These are phyloP conservation scores for Cladorrhinum samala DNA, from an alignment of 495 filamentous ascomycete species.

Conservation along the genomic window DNA sequence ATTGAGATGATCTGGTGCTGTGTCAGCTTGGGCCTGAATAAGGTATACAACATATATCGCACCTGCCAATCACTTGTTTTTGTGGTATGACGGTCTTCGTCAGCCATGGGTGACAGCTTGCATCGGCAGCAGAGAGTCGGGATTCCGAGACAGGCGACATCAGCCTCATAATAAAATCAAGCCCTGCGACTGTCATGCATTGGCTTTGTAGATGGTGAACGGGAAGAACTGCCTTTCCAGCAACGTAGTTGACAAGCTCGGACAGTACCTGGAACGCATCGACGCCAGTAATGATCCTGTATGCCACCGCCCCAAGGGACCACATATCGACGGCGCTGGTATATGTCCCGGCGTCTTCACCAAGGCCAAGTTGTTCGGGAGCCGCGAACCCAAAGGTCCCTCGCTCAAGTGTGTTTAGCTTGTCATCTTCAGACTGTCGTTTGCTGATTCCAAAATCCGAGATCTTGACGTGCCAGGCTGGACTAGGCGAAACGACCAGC, in stretches of 20 bases:
- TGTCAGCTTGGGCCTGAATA: no score
- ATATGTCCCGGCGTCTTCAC: neutral
- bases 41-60: no score
- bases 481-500: neutral
- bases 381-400: neutral
- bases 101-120: conserved; percentile 1
- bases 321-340: neutral
- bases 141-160: conserved; percentile 6
- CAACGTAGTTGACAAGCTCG: conserved; percentile 8
- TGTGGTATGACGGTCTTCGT: no score
- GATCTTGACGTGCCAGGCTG: neutral
- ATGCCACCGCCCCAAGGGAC: neutral
- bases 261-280: conserved; percentile 2
- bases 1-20: no score
- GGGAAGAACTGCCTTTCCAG: conserved; percentile 4
- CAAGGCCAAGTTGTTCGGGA: neutral
- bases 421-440: neutral
- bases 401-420: neutral
- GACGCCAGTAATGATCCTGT: neutral
- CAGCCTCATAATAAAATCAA: conserved; percentile 5
- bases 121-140: neutral
- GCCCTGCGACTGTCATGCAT: conserved; percentile 1
- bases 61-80: no score
- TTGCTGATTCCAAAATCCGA: neutral
- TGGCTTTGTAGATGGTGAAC: neutral